phyloP scores from a whole-genome alignment of 192 early-diverging fungal genomes.

The Chytriomyces confervae region DNA sequence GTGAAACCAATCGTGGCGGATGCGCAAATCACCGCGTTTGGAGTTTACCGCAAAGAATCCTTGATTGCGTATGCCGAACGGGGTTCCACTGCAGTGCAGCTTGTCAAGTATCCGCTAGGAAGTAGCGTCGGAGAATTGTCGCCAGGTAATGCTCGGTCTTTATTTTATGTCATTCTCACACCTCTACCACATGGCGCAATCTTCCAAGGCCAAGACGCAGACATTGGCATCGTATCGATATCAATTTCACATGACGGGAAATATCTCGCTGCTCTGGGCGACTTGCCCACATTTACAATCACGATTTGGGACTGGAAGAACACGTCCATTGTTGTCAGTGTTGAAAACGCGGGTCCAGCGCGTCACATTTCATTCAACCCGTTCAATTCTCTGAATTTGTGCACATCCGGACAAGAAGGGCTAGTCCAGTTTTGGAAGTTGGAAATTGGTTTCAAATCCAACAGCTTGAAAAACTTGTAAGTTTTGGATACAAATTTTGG shows the following conservation, averaged over 20 bases:
- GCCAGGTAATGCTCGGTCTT: background rate
- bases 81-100: constrained; percentile 39
- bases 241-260: constrained; percentile 57
- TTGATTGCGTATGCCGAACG: constrained; percentile 56
- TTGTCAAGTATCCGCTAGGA: constrained; percentile 57
- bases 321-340: constrained; percentile 36
- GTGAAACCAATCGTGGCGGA: constrained; percentile 41
- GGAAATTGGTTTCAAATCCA: constrained; percentile 51
- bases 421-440: constrained; percentile 57
- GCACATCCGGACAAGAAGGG: constrained; percentile 45
- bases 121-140: constrained; percentile 4
- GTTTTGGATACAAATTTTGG: background rate
- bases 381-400: constrained; percentile 48
- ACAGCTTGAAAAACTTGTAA: constrained; percentile 47
- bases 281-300: constrained; percentile 49
- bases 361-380: constrained; percentile 55
- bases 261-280: constrained; percentile 56
- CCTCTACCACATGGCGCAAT: background rate
- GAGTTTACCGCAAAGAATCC: constrained; percentile 40
- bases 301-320: constrained; percentile 61
- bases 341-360: constrained; percentile 38
- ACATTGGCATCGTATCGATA: constrained; percentile 42
- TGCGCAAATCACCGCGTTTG: constrained; percentile 55
- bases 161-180: background rate
- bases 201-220: constrained; percentile 21